Conservation (phyloP, 140 eudicot genomes). For the Bidens hawaiensis region DNA sequence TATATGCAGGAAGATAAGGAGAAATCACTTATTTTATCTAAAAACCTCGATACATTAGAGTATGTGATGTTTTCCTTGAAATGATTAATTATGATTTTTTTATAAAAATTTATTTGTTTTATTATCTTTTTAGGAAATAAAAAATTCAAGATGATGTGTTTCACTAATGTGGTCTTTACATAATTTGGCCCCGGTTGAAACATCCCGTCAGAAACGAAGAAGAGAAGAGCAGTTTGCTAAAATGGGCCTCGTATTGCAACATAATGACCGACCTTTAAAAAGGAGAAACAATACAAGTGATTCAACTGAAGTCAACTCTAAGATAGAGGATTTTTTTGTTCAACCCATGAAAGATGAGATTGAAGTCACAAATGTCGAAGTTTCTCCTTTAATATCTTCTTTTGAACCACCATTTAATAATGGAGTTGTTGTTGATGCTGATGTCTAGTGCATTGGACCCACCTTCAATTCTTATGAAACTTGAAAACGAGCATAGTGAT, state of each 20-base stretch:
- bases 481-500: slow-evolving; percentile 21
- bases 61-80: slow-evolving; percentile 35
- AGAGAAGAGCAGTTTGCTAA: slow-evolving; percentile 81
- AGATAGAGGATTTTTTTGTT: not conserved
- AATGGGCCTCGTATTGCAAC: slow-evolving; percentile 58
- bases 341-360: slow-evolving; percentile 23
- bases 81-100: not conserved
- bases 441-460: slow-evolving; percentile 13
- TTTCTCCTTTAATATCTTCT: slow-evolving; percentile 18
- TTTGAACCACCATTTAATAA: slow-evolving; percentile 15
- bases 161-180: slow-evolving; percentile 83
- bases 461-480: slow-evolving; percentile 18
- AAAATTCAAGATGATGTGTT: slow-evolving; percentile 65
- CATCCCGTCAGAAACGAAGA: slow-evolving; percentile 72
- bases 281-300: slow-evolving; percentile 28
- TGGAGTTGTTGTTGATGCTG: too few species aligned
- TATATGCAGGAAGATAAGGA: slow-evolving; percentile 75
- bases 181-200: slow-evolving; percentile 86
- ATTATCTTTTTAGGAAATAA: slow-evolving; percentile 56
- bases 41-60: slow-evolving; percentile 85
- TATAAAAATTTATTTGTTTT: not conserved
- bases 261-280: slow-evolving; percentile 45
- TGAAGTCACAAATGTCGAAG: slow-evolving; percentile 5
- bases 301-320: slow-evolving; percentile 1
- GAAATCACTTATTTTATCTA: slow-evolving; percentile 46